Base-by-base conservation (phyloP, 257 asterid genomes). In the Linaria vulgaris region DNA sequence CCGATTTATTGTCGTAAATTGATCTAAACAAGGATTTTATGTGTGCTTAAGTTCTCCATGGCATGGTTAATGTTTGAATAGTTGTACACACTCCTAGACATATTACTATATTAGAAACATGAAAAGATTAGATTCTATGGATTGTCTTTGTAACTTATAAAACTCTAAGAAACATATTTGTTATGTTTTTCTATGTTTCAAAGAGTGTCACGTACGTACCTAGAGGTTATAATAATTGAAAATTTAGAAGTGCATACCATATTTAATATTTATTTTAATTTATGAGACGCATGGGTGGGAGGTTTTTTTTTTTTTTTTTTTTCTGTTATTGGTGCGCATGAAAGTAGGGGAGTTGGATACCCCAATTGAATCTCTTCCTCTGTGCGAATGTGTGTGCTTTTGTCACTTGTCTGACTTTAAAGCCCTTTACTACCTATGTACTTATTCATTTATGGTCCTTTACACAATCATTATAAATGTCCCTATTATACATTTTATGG, bases 311-410 rank as follows among this genome's bases (percentile, higher is more conserved):
- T 3, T 63, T 71, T 65, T 67, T 71, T 67, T 71, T 63, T 71
- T 71, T 67, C 72, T 71, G 69, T 59, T 68, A 53, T 61, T 68
- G 74, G 67, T 69, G 62, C 72, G 62, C 61, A 58, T 63, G 61
- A 64, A 63, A 63, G 50, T 22, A 51, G 50, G 56, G 6, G 9
- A 13, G 6, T 30, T 30, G 37, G 55, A 66, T 60, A 11, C 51
- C 19, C 39, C 61, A 64, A 51, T 69, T 69, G 62, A 53, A 50
- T 51, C 39, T 17, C 57, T 30, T 65, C 62, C 70, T 51, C 41
- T 44, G 2, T 50, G 51, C 72, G 62, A 71, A 27, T 58, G 30
- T 23, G 69, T 49, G 57, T 56, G 73, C 70, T 48, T n/a, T 56
- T 57, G 68, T 62, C 68, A 62, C 68, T 67, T 67, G 17, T 68